phyloP scores from a whole-genome alignment of 2,329 filamentous ascomycete species.

The Clarireedia paspali region DNA sequence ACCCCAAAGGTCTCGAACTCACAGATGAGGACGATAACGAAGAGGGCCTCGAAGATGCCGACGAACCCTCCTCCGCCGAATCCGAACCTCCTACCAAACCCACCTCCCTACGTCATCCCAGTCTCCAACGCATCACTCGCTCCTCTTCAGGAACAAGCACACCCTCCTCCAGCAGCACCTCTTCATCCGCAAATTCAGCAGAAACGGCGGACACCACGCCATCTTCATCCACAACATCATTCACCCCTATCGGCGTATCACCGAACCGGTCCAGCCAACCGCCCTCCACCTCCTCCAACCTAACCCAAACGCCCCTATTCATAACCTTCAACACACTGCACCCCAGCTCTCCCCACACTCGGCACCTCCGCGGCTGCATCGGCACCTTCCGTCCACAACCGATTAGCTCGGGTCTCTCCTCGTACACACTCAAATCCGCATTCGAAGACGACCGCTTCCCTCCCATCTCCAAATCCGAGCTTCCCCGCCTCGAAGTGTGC shows the following conservation, averaged over 20 bases:
- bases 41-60: not conserved
- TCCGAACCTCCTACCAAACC: not conserved
- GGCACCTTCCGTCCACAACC: constrained; percentile 82
- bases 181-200: constrained; percentile 18
- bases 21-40: constrained; percentile 27
- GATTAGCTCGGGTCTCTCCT: constrained; percentile 63
- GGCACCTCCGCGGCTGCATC: constrained; percentile 81
- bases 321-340: constrained; percentile 77
- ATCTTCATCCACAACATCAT: constrained; percentile 34
- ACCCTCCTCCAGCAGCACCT: not conserved
- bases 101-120: constrained; percentile 11
- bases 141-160: constrained; percentile 3
- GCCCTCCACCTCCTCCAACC: constrained; percentile 12
- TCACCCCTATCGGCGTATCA: constrained; percentile 18
- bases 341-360: constrained; percentile 16
- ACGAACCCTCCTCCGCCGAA: not conserved
- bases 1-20: constrained; percentile 31
- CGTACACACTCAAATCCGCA: constrained; percentile 76
- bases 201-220: constrained; percentile 35
- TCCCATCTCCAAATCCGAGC: constrained; percentile 45
- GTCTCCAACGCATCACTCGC: constrained; percentile 15
- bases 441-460: constrained; percentile 56
- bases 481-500: constrained; percentile 52
- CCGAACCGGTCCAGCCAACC: constrained; percentile 13
- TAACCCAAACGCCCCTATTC: constrained; percentile 66